Evolutionary conservation across 306 rosid genomes (phyloP).

Genomic region (Chamaecrista fasciculata): DNA sequence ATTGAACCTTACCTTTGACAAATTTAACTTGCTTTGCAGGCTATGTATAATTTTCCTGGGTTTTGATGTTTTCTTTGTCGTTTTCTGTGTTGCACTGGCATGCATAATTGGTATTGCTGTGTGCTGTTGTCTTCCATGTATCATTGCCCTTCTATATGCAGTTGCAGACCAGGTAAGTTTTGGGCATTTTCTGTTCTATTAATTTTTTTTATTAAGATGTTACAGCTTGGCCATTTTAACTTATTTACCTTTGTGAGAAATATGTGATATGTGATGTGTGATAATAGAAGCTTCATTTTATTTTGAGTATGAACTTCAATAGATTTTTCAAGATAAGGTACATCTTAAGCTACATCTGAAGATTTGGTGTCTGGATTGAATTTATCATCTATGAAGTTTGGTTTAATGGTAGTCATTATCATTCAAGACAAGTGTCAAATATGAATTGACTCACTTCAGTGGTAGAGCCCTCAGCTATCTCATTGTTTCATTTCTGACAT

Average conservation of each 20-base stretch:
- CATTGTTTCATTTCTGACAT: not conserved
- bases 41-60: conserved; percentile 91
- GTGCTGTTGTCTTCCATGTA: conserved; percentile 95
- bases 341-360: not conserved
- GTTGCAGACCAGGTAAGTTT: conserved; percentile 89
- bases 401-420: not conserved
- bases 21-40: conserved; percentile 57
- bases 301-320: not conserved
- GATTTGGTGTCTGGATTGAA: not conserved
- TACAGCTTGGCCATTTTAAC: not conserved
- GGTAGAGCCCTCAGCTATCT: not conserved
- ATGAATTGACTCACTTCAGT: conserved; percentile 13
- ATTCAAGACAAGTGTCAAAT: conserved; percentile 4
- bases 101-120: conserved; percentile 92
- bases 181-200: not conserved
- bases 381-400: not conserved
- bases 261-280: not conserved
- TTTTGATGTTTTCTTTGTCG: conserved; percentile 96
- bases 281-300: not conserved
- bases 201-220: conserved; percentile 10
- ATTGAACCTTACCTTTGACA: conserved; percentile 29
- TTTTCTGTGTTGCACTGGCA: conserved; percentile 97
- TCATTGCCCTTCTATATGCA: conserved; percentile 87
- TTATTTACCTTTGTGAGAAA: not conserved
- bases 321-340: not conserved